Evolutionary conservation across 495 filamentous ascomycete species (phyloP).

Genomic region (Thozetella sp.): DNA sequence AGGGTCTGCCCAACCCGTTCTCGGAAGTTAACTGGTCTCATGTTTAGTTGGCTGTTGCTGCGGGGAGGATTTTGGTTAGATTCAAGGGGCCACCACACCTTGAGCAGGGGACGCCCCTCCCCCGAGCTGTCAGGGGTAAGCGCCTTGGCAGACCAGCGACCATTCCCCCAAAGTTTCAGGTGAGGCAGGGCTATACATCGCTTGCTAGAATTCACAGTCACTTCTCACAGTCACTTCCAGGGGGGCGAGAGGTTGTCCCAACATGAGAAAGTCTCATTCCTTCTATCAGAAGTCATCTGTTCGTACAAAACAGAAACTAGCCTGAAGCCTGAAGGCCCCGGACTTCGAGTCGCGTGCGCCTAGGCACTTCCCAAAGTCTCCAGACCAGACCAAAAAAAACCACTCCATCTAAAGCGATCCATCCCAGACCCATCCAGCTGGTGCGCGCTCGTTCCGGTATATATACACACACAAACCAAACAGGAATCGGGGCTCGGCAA

Average conservation of each 20-base stretch:
- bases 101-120: no score
- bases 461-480: neutral
- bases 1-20: neutral
- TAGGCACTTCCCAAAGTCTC: no score
- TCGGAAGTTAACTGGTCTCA: neutral
- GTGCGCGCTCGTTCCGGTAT: neutral
- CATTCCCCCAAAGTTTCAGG: no score
- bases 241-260: neutral
- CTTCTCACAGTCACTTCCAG: no score
- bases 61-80: neutral
- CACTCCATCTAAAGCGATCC: neutral
- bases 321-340: no score
- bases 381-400: no score
- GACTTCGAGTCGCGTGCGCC: no score
- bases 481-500: neutral
- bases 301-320: neutral
- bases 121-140: no score
- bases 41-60: neutral
- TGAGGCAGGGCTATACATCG: no score
- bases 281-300: neutral
- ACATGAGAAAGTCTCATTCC: neutral
- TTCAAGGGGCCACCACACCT: neutral
- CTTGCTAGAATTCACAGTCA: conserved; percentile 3
- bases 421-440: neutral
- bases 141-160: no score